Conservation (phyloP, 2,329 filamentous ascomycete genomes). For the Cladosporium sp. region DNA sequence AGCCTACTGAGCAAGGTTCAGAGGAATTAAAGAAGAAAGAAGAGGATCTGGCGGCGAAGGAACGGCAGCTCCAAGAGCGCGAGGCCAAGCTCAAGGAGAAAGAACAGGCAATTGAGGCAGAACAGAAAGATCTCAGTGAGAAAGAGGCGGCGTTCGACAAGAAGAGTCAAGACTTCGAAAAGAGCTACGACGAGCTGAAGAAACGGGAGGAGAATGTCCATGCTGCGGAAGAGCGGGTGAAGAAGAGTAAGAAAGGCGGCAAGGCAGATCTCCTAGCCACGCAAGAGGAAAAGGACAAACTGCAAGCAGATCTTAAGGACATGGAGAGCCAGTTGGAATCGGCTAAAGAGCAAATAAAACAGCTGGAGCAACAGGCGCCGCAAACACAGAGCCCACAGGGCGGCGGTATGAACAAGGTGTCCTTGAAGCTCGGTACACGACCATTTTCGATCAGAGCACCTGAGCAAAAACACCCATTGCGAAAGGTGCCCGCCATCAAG, state of each 20-base stretch:
- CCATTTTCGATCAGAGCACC: neutral
- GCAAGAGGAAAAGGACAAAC: neutral
- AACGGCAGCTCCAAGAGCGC: neutral
- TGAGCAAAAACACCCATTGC: neutral
- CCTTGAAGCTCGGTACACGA: too few relatives aligned
- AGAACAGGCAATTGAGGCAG: neutral
- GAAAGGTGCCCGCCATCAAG: neutral
- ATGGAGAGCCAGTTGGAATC: neutral
- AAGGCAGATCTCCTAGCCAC: conserved; percentile 4
- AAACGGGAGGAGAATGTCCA: conserved; percentile 11
- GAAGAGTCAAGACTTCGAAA: conserved; percentile 4
- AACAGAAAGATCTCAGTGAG: neutral
- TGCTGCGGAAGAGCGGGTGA: conserved; percentile 10
- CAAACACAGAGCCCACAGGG: neutral
- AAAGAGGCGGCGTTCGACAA: neutral
- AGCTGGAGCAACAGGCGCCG: neutral
- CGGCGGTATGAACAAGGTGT: too few relatives aligned
- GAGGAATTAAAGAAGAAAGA: neutral
- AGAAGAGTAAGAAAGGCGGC: conserved; percentile 13
- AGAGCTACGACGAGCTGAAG: conserved; percentile 12
- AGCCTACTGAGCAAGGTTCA: neutral
- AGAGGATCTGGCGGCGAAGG: neutral
- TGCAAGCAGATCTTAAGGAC: neutral
- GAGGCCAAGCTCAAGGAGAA: neutral
- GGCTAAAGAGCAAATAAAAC: neutral